These are phyloP conservation scores for Gonapodya prolifera DNA, from an alignment of 192 early-diverging fungal genomes.

Conservation along the genomic window DNA sequence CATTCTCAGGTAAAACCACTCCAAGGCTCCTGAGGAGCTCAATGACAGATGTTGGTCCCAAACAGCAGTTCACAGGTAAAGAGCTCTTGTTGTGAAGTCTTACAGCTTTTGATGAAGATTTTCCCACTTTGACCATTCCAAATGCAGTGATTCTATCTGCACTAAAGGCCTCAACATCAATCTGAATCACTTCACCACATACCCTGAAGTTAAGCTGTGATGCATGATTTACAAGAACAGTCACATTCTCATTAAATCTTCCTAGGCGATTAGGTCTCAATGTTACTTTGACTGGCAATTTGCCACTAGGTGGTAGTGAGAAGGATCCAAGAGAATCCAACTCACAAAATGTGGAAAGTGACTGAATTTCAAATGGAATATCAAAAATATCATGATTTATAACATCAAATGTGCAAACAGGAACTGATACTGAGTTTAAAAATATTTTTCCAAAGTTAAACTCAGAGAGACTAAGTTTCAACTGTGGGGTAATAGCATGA, in stretches of 20 bases:
- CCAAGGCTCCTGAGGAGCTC: slow-evolving; percentile 19
- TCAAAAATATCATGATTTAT: slow-evolving; percentile 10
- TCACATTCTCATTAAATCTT: slow-evolving; percentile 33
- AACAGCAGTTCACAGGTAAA: slow-evolving; percentile 25
- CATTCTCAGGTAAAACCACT: slow-evolving; percentile 17
- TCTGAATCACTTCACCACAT: slow-evolving; percentile 30
- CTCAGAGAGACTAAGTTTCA: neutral
- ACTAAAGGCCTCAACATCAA: slow-evolving; percentile 26
- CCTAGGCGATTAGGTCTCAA: slow-evolving; percentile 33
- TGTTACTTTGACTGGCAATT: slow-evolving; percentile 16
- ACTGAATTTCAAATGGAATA: slow-evolving; percentile 12
- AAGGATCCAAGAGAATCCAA: neutral
- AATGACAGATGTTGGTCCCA: slow-evolving; percentile 23
- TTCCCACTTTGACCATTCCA: slow-evolving; percentile 39
- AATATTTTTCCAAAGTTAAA: slow-evolving; percentile 26
- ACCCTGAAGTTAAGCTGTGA: slow-evolving; percentile 26
- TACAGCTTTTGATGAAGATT: slow-evolving; percentile 16
- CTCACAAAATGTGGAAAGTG: slow-evolving; percentile 14
- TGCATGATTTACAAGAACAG: slow-evolving; percentile 37
- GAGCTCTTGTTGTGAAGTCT: slow-evolving; percentile 38
- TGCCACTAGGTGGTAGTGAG: neutral
- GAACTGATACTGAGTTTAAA: slow-evolving; percentile 22
- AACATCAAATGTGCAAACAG: slow-evolving; percentile 25
- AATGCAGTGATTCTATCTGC: slow-evolving; percentile 34
- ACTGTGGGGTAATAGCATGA: neutral